phyloP scores from a whole-genome alignment of 805 yeast species.

The Wilhelminamyces savonicus region DNA sequence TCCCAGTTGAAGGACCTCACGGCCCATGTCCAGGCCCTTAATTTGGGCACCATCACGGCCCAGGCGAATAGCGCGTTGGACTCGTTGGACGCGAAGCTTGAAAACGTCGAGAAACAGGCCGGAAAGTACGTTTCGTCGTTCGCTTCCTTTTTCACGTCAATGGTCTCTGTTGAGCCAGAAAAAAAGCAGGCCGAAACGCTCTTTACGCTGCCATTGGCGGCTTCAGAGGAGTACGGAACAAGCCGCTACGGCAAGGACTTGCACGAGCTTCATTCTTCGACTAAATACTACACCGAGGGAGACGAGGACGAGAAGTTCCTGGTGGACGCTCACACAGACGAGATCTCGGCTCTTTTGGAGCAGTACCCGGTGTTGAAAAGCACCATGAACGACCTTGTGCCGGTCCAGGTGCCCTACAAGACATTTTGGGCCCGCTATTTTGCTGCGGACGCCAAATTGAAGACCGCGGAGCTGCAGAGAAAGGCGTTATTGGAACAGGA shows the following conservation, averaged over 20 bases:
- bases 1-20: constrained; percentile 18
- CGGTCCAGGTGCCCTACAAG: constrained; percentile 49
- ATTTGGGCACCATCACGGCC: constrained; percentile 15
- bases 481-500: constrained; percentile 45
- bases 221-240: constrained; percentile 24
- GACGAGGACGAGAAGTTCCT: constrained; percentile 25
- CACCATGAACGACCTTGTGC: constrained; percentile 61
- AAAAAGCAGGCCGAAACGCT: constrained; percentile 9
- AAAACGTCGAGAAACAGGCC: constrained; percentile 65
- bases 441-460: constrained; percentile 44
- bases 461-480: constrained; percentile 59
- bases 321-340: constrained; percentile 43
- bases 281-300: constrained; percentile 11
- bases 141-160: constrained; percentile 46
- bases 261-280: constrained; percentile 31
- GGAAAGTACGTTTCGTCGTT: constrained; percentile 52
- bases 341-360: constrained; percentile 42
- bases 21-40: constrained; percentile 11
- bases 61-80: constrained; percentile 57
- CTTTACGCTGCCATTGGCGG: constrained; percentile 10
- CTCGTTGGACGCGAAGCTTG: constrained; percentile 64
- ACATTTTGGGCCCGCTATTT: constrained; percentile 76
- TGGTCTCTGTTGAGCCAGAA: constrained; percentile 21
- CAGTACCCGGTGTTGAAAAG: constrained; percentile 42
- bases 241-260: constrained; percentile 34